Base-by-base conservation (phyloP, 2,329 filamentous ascomycete species). In the Thielaviopsis euricoi region DNA sequence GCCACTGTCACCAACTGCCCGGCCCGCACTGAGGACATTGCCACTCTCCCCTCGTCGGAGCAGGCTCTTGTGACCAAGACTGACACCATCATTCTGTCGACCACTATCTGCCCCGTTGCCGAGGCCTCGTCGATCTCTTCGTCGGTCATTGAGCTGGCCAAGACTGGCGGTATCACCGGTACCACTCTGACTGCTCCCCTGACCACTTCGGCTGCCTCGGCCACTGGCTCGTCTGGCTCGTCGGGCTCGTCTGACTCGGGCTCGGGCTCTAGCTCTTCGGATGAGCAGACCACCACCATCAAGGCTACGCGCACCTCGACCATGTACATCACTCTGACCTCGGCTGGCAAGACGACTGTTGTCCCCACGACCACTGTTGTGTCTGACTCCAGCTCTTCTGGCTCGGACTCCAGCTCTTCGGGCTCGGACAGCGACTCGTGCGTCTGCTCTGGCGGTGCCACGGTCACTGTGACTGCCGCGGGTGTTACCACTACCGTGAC, bases 1-100 rank as follows among this genome's bases (percentile, higher is more conserved):
- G 71, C 78, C 59, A 76, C 74, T 59, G 73, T 79, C 66, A 79
- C 78, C 68, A 70, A 80, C 77, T 82, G 79, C 68, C 71, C 71
- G 56, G 67, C 67, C 61, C 60, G 60, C 52, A 53, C 58, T 58
- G 65, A 68, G 23, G 67, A 63, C 58, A 63, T 69, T 56, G 67
- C 66, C 55, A 64, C 65, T 60, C 65, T 72, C 43, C 68, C 71
- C 59, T 69, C 68, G 63, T 63, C 66, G 15, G 67, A 71, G 61
- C 67, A 66, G 64, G 61, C 64, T 55, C 67, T 66, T 58, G 59
- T 65, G 57, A 63, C 69, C 54, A 66, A 69, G 61, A 74, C 71
- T 59, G 65, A 71, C 63, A 71, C 69, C 50, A 64, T 72, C 53
- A 64, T 67, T 51, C 64, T 73, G 62, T 71, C 70, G 60, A 69